Evolutionary conservation across 352 stramenopile species (phyloP).

Genomic region (Phytophthora melonis): DNA sequence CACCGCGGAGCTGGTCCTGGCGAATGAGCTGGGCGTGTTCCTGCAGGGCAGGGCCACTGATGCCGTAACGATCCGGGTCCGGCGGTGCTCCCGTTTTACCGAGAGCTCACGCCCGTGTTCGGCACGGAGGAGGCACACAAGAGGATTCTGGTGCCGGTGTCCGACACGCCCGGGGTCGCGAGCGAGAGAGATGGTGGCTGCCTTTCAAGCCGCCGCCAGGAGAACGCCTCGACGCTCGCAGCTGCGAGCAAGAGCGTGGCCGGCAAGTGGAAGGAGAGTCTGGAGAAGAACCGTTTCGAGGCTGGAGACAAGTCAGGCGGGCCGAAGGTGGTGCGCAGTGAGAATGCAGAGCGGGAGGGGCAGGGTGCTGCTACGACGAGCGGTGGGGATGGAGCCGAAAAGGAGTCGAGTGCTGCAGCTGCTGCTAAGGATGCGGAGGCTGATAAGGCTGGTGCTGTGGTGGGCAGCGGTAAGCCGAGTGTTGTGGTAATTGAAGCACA

Average conservation of each 20-base stretch:
- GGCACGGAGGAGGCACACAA: neutral
- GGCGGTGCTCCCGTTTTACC: conserved; percentile 43
- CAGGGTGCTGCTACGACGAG: neutral
- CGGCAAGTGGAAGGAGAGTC: conserved; percentile 31
- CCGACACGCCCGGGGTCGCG: neutral
- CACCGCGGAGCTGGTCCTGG: conserved; percentile 23
- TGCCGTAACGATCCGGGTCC: conserved; percentile 24
- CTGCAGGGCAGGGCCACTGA: conserved; percentile 15
- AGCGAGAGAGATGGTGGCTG: neutral
- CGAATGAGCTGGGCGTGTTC: conserved; percentile 36
- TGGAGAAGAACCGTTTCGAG: conserved; percentile 14
- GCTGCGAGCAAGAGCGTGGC: conserved; percentile 1
- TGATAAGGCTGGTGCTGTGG: neutral
- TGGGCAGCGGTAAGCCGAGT: neutral
- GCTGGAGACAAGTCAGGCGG: neutral
- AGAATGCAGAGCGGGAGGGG: neutral
- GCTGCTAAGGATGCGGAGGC: neutral
- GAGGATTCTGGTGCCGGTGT: neutral
- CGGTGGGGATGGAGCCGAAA: neutral
- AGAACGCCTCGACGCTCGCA: too few relatives aligned
- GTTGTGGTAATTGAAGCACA: neutral
- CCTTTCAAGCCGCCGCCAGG: neutral
- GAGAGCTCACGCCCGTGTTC: conserved; percentile 36
- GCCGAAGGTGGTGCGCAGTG: neutral
- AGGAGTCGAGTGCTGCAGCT: neutral